Evolutionary conservation across 345 rosid genomes (phyloP), one percentile per base, ranked within the genome.

Genomic region (Eucalyptus sp.): DNA sequence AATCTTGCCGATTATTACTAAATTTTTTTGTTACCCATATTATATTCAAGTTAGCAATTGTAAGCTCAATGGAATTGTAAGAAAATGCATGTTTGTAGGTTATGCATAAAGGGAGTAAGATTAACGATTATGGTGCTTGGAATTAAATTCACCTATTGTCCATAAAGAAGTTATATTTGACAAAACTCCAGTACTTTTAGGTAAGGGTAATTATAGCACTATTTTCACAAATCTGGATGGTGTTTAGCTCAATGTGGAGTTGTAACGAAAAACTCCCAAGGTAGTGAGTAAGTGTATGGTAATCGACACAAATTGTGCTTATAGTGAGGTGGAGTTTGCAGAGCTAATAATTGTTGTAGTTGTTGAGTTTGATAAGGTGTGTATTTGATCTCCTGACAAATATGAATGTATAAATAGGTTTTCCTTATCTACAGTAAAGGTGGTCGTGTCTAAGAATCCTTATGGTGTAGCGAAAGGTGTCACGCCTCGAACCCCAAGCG

Each of bases 301-400:
- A 76, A 76, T 76, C 7, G 2, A 37, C 4, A 11, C 27, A 37
- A 18, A 37, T 76, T 11, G 4, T 37, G 27, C 83, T 18, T 76
- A 37, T 20, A 76, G 27, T 6, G 15, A 20, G 4, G 27, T 76
- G 8, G 0, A 71, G 7, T 37, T 37, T 76, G 48, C 37, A 76
- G 27, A 76, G 48, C 13, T 11, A 76, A 37, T 20, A 76, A 7
- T 76, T 64, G 18, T 18, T 5, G 27, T 20, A 20, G 7, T 4
- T 10, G 13, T 24, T 71, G 7, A 37, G 48, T 71, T 71, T 18
- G 46, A 71, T 22, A 71, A 71, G 44, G 3, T 18, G 27, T 37
- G 1, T 37, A 71, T 10, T 20, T 17, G 8, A 71, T 71, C 46
- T 37, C 25, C 4, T 5, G 1, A 71, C 2, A 37, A 0, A 71